Percentiles rank a stretch among this genome's conserved stretches.
Conservation (phyloP, 495 filamentous ascomycete genomes). For the Penicillium roqueforti region DNA sequence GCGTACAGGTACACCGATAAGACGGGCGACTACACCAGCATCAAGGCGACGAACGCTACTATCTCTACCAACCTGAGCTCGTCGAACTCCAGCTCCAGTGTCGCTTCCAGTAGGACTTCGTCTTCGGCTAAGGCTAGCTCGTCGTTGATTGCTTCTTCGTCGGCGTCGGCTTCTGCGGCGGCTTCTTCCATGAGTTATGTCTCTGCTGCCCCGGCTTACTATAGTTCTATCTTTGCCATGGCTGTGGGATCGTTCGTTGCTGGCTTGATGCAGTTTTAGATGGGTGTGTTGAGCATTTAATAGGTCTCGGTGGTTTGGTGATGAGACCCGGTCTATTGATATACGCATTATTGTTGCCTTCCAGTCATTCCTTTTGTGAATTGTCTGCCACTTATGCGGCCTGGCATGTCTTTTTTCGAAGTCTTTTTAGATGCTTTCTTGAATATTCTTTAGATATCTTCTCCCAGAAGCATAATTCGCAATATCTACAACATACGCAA, state of each 20-base stretch:
- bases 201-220: slow-evolving; percentile 2
- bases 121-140: neutral
- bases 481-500: too few relatives aligned
- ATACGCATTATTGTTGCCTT: neutral
- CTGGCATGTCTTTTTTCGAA: too few relatives aligned
- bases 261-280: neutral
- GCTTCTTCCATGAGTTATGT: slow-evolving; percentile 2
- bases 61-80: slow-evolving; percentile 12
- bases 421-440: too few relatives aligned
- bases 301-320: neutral
- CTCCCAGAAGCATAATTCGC: too few relatives aligned
- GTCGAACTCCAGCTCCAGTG: slow-evolving; percentile 8
- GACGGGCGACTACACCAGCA: slow-evolving; percentile 66
- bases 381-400: too few relatives aligned
- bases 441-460: too few relatives aligned
- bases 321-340: neutral
- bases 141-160: neutral
- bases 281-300: neutral
- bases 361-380: neutral
- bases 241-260: neutral
- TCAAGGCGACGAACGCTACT: slow-evolving; percentile 47
- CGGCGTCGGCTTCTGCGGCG: neutral
- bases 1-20: slow-evolving; percentile 66
- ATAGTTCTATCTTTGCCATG: neutral
- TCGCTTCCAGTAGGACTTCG: neutral